Base-by-base conservation (phyloP, 768 basidiomycete genomes). In the Agrocybe praecox region DNA sequence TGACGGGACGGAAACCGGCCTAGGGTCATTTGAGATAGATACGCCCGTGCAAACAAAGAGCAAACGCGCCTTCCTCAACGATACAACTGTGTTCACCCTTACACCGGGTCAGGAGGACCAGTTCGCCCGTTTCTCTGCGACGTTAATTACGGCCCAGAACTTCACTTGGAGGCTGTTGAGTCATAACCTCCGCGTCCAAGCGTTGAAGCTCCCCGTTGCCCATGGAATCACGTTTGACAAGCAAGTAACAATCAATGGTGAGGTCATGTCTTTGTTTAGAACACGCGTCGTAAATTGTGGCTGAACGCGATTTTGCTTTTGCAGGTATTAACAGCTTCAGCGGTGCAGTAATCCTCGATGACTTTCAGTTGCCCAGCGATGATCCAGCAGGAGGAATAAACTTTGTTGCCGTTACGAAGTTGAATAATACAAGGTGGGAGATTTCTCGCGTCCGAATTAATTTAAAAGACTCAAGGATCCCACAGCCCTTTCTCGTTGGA, bases 81-180 rank as follows among this genome's bases (percentile, higher is more conserved):
- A 88, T 62, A 82, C 76, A 8, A 83, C 80, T 0, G 71, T 69
- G 0, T 90, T 90, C 69, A 71, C 68, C 18, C 87, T 90, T 63
- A 40, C n/a, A 15, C 36, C 36, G 3, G 36, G 36, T 67, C 68
- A 2, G 76, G 90, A 62, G 70, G 81, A 63, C 68, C 67, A 26
- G 83, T 90, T 91, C 62, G 82, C 82, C 55, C 75, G 74, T 19
- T 90, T 90, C 69, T 79, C 87, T 2, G 72, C 72, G 42, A 71
- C 76, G 29, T 76, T 92, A 78, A 90, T 91, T 66, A 90, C 86
- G 0, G 78, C 82, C 46, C 73, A 74, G 46, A 84, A 78, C 55
- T 90, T 91, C 63, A 89, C 84, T 0, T 92, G 89, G 89, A 76
- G 77, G 53, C 70, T 92, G 42, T 64, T 72, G 17, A 87, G 80